Conservation (phyloP, 2,329 filamentous ascomycete species). For the Cladosporium sp. region DNA sequence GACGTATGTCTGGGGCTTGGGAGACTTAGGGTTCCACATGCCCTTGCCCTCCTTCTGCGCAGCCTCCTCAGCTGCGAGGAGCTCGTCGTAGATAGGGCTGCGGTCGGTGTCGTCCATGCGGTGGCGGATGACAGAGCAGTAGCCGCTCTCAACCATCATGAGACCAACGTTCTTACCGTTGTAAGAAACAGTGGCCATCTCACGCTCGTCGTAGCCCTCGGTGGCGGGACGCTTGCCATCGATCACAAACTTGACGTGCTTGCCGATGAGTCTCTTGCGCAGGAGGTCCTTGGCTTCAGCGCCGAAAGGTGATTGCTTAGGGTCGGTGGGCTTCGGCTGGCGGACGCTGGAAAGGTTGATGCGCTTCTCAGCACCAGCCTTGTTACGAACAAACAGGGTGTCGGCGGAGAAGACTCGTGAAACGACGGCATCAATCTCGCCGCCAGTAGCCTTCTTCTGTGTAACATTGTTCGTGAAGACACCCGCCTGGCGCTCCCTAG, state of each 20-base stretch:
- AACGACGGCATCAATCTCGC: constrained; percentile 73
- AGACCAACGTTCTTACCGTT: constrained; percentile 85
- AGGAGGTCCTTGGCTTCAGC: constrained; percentile 95
- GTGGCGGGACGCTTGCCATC: constrained; percentile 86
- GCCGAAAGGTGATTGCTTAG: constrained; percentile 79
- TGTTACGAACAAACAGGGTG: constrained; percentile 78
- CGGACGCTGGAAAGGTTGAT: constrained; percentile 89
- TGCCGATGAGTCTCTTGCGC: constrained; percentile 88
- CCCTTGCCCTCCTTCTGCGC: constrained; percentile 87
- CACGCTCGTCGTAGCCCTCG: constrained; percentile 88
- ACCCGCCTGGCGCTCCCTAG: constrained; percentile 68
- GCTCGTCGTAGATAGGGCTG: constrained; percentile 87
- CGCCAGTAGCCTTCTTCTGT: constrained; percentile 53
- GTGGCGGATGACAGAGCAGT: constrained; percentile 89
- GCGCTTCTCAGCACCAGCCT: constrained; percentile 78
- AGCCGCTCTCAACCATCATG: constrained; percentile 81
- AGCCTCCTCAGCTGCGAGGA: constrained; percentile 69
- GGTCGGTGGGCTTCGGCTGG: constrained; percentile 82
- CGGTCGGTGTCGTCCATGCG: constrained; percentile 90
- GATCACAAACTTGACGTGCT: constrained; percentile 82
- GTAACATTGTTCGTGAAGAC: constrained; percentile 76
- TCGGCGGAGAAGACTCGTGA: constrained; percentile 83
- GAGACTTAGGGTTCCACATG: constrained; percentile 87
- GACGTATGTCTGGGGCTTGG: constrained; percentile 72
- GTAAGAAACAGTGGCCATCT: constrained; percentile 80